Evolutionary conservation across 2,329 filamentous ascomycete genomes (phyloP).

Genomic region (Thelonectria rubi): DNA sequence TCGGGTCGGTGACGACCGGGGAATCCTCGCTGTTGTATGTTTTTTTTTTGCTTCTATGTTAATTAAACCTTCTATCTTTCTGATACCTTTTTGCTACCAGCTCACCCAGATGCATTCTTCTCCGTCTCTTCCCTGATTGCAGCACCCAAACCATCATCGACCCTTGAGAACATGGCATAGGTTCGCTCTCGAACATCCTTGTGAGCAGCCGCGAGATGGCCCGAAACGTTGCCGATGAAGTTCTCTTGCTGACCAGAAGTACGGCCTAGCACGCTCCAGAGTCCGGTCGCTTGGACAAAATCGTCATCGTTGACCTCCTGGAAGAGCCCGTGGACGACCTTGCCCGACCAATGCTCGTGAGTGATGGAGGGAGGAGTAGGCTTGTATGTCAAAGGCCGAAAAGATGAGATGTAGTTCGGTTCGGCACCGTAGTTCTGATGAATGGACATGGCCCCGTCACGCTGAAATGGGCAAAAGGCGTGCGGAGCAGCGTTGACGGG

Average conservation of each 20-base stretch:
- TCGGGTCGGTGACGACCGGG: too few species aligned
- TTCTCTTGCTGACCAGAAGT: conserved; percentile 67
- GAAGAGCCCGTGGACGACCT: conserved; percentile 55
- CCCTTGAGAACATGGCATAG: conserved; percentile 68
- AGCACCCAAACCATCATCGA: conserved; percentile 62
- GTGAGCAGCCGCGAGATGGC: conserved; percentile 63
- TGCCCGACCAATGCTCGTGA: conserved; percentile 60
- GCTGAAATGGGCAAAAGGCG: conserved; percentile 74
- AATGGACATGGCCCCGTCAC: conserved; percentile 75
- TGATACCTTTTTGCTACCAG: neutral
- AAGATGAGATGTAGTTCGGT: conserved; percentile 65
- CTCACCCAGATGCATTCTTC: conserved; percentile 45
- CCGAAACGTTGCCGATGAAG: conserved; percentile 67
- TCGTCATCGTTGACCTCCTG: conserved; percentile 58
- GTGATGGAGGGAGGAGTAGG: conserved; percentile 51
- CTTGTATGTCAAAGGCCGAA: conserved; percentile 56
- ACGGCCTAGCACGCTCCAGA: conserved; percentile 60
- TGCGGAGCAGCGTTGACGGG: conserved; percentile 66
- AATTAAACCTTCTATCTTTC: too few species aligned
- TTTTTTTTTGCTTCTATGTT: too few species aligned
- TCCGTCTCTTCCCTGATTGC: conserved; percentile 64
- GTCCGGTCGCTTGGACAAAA: conserved; percentile 57
- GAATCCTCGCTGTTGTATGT: too few species aligned
- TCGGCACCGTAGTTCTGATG: conserved; percentile 71
- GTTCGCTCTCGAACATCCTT: conserved; percentile 64